Percentiles rank a stretch among this genome's conserved stretches.
These are phyloP conservation scores for Brassica juncea DNA, from an alignment of 345 rosid species.

Conservation along the genomic window DNA sequence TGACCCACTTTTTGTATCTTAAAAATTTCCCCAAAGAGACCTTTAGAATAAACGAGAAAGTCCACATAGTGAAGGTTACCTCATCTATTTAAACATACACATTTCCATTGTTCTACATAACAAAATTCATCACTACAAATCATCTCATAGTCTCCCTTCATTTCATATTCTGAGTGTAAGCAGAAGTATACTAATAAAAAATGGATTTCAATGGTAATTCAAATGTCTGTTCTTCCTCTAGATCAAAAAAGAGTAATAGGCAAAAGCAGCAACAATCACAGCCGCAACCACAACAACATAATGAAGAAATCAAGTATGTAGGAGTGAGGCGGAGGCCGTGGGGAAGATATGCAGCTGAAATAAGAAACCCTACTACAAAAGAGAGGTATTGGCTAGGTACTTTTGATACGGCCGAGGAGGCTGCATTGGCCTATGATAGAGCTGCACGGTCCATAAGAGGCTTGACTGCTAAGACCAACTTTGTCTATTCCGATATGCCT, in stretches of 20 bases:
- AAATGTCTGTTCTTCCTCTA: slow-evolving; percentile 54
- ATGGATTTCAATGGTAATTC: slow-evolving; percentile 37
- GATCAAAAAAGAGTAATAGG: slow-evolving; percentile 49
- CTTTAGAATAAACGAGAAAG: slow-evolving; percentile 21
- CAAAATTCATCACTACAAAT: slow-evolving; percentile 8
- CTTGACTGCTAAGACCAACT: slow-evolving; percentile 85
- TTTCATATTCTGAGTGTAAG: slow-evolving; percentile 11
- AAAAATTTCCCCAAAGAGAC: slow-evolving; percentile 18
- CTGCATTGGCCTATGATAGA: slow-evolving; percentile 90
- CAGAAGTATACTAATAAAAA: neutral
- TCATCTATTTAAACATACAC: slow-evolving; percentile 35
- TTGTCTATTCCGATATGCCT: slow-evolving; percentile 89
- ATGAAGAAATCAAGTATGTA: slow-evolving; percentile 55
- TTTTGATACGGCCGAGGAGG: slow-evolving; percentile 87
- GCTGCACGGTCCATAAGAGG: slow-evolving; percentile 90
- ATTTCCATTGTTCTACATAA: slow-evolving; percentile 22
- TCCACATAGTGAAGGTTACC: slow-evolving; percentile 10
- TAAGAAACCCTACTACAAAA: slow-evolving; percentile 89
- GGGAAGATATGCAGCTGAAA: slow-evolving; percentile 96
- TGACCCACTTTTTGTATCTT: slow-evolving; percentile 38
- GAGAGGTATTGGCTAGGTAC: slow-evolving; percentile 96
- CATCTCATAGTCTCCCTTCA: slow-evolving; percentile 12
- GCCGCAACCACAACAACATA: slow-evolving; percentile 42
- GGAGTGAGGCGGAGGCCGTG: slow-evolving; percentile 97
- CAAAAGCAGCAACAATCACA: slow-evolving; percentile 37